Evolutionary conservation across 2,329 filamentous ascomycete species (phyloP).

Genomic region (Thermomyces lanuginosus): DNA sequence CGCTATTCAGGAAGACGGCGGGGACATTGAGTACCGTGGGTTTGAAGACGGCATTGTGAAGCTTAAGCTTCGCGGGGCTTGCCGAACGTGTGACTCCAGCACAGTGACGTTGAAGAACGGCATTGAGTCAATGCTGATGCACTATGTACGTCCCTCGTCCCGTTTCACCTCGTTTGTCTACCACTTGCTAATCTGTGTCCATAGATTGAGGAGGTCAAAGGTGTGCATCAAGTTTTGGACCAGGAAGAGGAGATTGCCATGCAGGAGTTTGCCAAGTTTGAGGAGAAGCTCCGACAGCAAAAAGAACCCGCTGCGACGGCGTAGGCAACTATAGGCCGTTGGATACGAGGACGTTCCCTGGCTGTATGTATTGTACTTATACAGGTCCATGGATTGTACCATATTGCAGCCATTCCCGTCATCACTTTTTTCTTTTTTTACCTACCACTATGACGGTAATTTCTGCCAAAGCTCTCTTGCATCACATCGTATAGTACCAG

Average conservation of each 20-base stretch:
- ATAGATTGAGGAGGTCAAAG: constrained; percentile 89
- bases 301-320: constrained; percentile 36
- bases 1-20: constrained; percentile 92
- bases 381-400: no score
- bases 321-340: no score
- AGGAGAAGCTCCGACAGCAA: constrained; percentile 58
- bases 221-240: constrained; percentile 78
- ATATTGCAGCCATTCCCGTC: no score
- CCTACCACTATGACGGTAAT: no score
- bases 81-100: constrained; percentile 88
- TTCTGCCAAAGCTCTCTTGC: no score
- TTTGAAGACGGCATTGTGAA: constrained; percentile 75
- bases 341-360: no score
- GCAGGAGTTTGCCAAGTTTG: constrained; percentile 83
- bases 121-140: constrained; percentile 97
- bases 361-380: no score
- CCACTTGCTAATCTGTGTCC: constrained; percentile 9
- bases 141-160: constrained; percentile 50
- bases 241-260: constrained; percentile 79
- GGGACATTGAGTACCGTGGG: constrained; percentile 88
- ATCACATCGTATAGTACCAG: no score
- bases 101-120: constrained; percentile 95
- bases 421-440: no score
- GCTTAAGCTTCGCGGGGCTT: constrained; percentile 79
- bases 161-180: not conserved